Conservation (phyloP, 1,284 basidiomycete genomes). For the Melanopsichium pennsylvanicum region DNA sequence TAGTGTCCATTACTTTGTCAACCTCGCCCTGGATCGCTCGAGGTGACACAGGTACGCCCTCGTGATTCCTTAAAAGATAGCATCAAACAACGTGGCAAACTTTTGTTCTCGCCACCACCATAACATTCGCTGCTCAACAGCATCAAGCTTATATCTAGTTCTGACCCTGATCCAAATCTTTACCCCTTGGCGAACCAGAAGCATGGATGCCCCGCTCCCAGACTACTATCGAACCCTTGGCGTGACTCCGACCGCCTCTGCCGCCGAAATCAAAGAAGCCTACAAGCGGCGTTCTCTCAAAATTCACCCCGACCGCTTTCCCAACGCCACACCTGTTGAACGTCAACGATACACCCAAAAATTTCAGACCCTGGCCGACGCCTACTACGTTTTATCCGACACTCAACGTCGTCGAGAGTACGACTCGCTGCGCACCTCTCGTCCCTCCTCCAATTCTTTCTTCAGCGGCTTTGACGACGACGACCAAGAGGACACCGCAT, state of each 20-base stretch:
- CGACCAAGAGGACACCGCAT: slow-evolving; percentile 28
- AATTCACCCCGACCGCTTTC: slow-evolving; percentile 88
- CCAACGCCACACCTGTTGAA: slow-evolving; percentile 77
- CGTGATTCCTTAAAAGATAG: no score
- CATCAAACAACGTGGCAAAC: no score
- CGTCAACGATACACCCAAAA: slow-evolving; percentile 70
- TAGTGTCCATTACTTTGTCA: no score
- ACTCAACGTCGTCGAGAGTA: slow-evolving; percentile 79
- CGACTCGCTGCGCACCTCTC: slow-evolving; percentile 39
- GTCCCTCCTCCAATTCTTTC: slow-evolving; percentile 27
- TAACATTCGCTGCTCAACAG: no score
- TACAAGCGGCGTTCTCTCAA: slow-evolving; percentile 79
- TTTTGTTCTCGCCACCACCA: no score
- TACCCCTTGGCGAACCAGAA: not conserved
- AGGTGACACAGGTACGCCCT: no score
- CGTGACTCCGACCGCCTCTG: slow-evolving; percentile 72
- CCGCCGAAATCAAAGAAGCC: slow-evolving; percentile 78
- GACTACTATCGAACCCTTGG: slow-evolving; percentile 61
- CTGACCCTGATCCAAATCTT: no score
- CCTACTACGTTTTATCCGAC: slow-evolving; percentile 94
- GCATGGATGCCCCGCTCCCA: slow-evolving; percentile 49
- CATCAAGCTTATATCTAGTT: no score
- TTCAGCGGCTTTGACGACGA: slow-evolving; percentile 7
- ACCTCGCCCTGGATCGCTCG: no score
- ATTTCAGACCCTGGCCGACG: slow-evolving; percentile 80